Conservation (phyloP, 177 flowering plant species). For the Vitis hybrid region DNA sequence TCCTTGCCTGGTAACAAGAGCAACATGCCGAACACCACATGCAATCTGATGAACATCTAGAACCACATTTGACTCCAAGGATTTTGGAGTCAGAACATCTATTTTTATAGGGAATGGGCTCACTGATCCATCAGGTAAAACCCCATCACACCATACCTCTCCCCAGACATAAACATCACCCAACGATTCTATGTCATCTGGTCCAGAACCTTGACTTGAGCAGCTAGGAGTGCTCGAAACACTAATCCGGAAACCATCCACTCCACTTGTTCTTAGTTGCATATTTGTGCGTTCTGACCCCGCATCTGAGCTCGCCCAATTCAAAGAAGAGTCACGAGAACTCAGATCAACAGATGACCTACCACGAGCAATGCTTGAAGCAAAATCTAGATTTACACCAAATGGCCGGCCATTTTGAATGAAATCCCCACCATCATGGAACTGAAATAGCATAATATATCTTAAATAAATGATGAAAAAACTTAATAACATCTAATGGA, state of each 20-base stretch:
- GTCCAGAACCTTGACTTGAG: slow-evolving; percentile 85
- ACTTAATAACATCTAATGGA: no score
- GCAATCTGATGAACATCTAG: slow-evolving; percentile 52
- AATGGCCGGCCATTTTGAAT: slow-evolving; percentile 35
- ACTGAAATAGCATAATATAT: slow-evolving; percentile 21
- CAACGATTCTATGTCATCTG: slow-evolving; percentile 84
- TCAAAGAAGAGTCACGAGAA: slow-evolving; percentile 33
- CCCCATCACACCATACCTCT: slow-evolving; percentile 67
- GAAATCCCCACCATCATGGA: slow-evolving; percentile 40
- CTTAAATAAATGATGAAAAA: not conserved
- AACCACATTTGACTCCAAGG: slow-evolving; percentile 46
- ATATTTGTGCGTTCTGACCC: slow-evolving; percentile 76
- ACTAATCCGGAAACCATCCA: slow-evolving; percentile 80
- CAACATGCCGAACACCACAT: slow-evolving; percentile 48
- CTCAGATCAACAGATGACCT: slow-evolving; percentile 41
- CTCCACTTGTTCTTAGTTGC: slow-evolving; percentile 69
- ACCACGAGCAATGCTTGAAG: slow-evolving; percentile 37
- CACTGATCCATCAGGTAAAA: slow-evolving; percentile 39
- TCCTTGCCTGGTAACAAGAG: slow-evolving; percentile 51
- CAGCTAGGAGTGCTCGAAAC: slow-evolving; percentile 88
- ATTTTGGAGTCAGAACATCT: slow-evolving; percentile 60
- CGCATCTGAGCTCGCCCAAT: slow-evolving; percentile 68
- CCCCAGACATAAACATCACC: slow-evolving; percentile 98
- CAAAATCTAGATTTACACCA: slow-evolving; percentile 46
- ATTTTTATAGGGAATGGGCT: slow-evolving; percentile 32